Evolutionary conservation across 495 filamentous ascomycete genomes (phyloP).

Genomic region (Halenospora varia): DNA sequence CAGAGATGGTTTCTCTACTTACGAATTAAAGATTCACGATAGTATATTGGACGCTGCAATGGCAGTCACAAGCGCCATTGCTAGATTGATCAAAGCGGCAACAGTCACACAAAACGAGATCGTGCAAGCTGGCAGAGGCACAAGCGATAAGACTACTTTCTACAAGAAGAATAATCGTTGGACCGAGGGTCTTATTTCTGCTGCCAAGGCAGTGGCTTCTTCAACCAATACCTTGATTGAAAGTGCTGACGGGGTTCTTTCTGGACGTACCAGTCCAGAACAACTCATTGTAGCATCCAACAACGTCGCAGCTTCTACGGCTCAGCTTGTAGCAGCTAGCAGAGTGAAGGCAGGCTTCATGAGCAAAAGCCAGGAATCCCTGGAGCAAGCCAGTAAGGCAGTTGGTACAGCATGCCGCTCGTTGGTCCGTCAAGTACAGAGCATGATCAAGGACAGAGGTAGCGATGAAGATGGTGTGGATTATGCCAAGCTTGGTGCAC

Average conservation of each 20-base stretch:
- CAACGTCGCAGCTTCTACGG: conserved; percentile 91
- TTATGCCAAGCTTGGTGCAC: conserved; percentile 78
- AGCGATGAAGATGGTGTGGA: conserved; percentile 83
- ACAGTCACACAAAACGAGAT: conserved; percentile 95
- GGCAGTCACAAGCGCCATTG: conserved; percentile 94
- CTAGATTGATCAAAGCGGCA: conserved; percentile 92
- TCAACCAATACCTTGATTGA: conserved; percentile 96
- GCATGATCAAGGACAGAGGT: conserved; percentile 83
- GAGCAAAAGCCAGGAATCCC: conserved; percentile 87
- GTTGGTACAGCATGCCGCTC: conserved; percentile 84
- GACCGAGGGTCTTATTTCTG: conserved; percentile 96
- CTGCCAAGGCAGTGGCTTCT: conserved; percentile 88
- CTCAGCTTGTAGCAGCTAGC: conserved; percentile 91
- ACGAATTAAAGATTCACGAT: conserved; percentile 92
- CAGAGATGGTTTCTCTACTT: conserved; percentile 90
- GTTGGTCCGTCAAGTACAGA: conserved; percentile 89
- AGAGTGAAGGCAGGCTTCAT: conserved; percentile 97
- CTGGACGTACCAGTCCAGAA: conserved; percentile 84
- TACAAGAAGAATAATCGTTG: conserved; percentile 98
- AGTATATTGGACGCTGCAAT: conserved; percentile 90
- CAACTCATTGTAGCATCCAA: conserved; percentile 97
- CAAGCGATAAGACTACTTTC: conserved; percentile 86
- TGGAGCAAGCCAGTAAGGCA: conserved; percentile 89
- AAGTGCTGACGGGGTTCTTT: conserved; percentile 94
- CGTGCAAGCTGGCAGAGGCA: conserved; percentile 89